Base-by-base conservation (phyloP, 2,329 filamentous ascomycete genomes). In the Colletotrichum endophyticum region DNA sequence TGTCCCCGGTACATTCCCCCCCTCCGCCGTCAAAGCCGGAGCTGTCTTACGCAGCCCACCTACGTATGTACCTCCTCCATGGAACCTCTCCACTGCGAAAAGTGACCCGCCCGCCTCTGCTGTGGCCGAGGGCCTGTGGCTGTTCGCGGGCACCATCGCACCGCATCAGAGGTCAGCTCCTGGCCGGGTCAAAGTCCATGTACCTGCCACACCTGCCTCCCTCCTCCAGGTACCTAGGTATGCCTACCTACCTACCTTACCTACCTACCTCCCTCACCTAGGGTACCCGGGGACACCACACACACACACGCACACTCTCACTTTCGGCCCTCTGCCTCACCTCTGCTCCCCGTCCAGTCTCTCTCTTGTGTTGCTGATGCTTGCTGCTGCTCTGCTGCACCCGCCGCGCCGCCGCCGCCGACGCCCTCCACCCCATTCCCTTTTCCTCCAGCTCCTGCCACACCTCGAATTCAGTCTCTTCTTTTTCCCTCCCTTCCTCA, bases 381-480 rank as follows among this genome's bases (percentile, higher is more conserved):
- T 49, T 49, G 39, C 19, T 22, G 39, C 39, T 49, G 39, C 39
- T 44, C 61, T 49, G 67, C 72, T 70, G 72, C 72, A 74, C 72
- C 72, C 67, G 72, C 72, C 27, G 27, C 44, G 44, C 44, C 44
- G 44, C 44, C 44, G 44, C 44, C 44, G 27, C 59, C 63, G 64
- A 70, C 70, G 71, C 73, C 70, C 73, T 68, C 70, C 70, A 76
- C 73, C 64, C 44, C 64, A 71, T 73, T 72, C 73, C 73, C 66
- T 76, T 76, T 76, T 67, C 73, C 56, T 76, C 73, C 73, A 76
- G 73, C 73, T 73, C 66, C 73, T 76, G 73, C 73, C 73, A 76
- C 73, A 76, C 73, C 66, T 76, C 56, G 64, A 76, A 66, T 76
- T 73, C 70, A 59, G n/a, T 64, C 66, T 68, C 62, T 57, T 59